Conservation (phyloP, 768 basidiomycete genomes). For the Lentinula raphanica region DNA sequence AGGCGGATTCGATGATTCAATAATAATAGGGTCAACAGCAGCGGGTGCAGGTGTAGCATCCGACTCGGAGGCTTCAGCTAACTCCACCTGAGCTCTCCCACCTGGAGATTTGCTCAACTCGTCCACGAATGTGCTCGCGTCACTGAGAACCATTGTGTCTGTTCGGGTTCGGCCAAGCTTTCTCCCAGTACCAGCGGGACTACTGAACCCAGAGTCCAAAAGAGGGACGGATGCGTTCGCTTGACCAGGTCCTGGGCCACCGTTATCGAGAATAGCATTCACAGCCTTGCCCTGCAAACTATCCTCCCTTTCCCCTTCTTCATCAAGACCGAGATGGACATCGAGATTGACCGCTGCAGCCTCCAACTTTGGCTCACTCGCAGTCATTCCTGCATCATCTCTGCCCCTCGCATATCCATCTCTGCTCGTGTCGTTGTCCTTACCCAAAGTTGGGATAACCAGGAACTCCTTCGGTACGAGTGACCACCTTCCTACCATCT, state of each 20-base stretch:
- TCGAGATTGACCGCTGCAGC: constrained; percentile 34
- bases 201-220: not conserved
- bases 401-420: constrained; percentile 25
- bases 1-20: not conserved
- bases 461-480: constrained; percentile 81
- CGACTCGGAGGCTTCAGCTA: not conserved
- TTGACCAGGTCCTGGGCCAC: not conserved
- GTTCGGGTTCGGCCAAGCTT: constrained; percentile 39
- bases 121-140: constrained; percentile 1
- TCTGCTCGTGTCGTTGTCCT: constrained; percentile 9
- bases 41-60: not conserved
- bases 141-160: constrained; percentile 49
- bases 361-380: constrained; percentile 30
- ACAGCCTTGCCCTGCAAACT: not conserved
- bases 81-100: not conserved
- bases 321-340: not conserved
- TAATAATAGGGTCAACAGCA: not conserved
- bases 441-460: constrained; percentile 50
- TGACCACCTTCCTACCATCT: constrained; percentile 72
- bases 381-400: constrained; percentile 20
- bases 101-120: constrained; percentile 3
- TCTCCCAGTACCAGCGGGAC: constrained; percentile 23
- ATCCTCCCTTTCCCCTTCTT: not conserved
- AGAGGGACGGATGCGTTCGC: not conserved
- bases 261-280: not conserved